Evolutionary conservation across 345 rosid genomes (phyloP).

Genomic region (Populus euphratica): DNA sequence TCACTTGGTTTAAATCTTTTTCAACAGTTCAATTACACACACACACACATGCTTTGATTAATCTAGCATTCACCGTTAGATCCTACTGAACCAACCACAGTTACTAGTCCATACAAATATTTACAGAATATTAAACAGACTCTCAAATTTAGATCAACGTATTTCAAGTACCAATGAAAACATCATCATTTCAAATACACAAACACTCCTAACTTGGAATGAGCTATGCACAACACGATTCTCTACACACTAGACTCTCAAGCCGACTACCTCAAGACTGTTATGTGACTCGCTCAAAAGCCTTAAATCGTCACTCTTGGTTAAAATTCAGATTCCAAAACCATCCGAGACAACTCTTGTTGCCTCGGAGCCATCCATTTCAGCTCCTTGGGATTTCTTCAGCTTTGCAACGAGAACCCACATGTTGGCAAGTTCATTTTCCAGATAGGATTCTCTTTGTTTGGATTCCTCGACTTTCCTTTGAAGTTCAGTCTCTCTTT

Average conservation of each 20-base stretch:
- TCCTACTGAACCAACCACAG: background rate
- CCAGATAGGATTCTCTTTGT: slow-evolving; percentile 89
- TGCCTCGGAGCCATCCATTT: slow-evolving; percentile 40
- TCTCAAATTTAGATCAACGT: background rate
- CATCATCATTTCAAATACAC: slow-evolving; percentile 16
- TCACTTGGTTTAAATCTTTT: too few species aligned
- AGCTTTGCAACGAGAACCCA: slow-evolving; percentile 96
- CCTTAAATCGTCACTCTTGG: background rate
- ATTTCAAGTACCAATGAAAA: slow-evolving; percentile 1
- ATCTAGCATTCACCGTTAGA: slow-evolving; percentile 3
- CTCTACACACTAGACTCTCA: slow-evolving; percentile 18
- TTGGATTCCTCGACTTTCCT: slow-evolving; percentile 84
- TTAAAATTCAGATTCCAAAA: slow-evolving; percentile 24
- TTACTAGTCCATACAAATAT: background rate
- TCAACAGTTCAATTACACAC: too few species aligned
- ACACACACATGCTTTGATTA: too few species aligned
- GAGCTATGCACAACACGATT: slow-evolving; percentile 22
- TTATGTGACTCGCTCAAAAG: background rate
- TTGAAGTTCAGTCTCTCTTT: slow-evolving; percentile 74
- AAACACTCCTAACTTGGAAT: slow-evolving; percentile 18
- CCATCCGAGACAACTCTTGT: slow-evolving; percentile 17
- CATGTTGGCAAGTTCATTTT: slow-evolving; percentile 98
- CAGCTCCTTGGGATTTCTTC: slow-evolving; percentile 63
- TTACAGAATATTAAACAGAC: background rate
- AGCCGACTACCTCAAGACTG: background rate